A percentile compares a stretch with the other conserved stretches of the same genome.
These are phyloP conservation scores for Oryza punctata DNA, from an alignment of 176 grass and related monocot genomes.

Conservation along the genomic window DNA sequence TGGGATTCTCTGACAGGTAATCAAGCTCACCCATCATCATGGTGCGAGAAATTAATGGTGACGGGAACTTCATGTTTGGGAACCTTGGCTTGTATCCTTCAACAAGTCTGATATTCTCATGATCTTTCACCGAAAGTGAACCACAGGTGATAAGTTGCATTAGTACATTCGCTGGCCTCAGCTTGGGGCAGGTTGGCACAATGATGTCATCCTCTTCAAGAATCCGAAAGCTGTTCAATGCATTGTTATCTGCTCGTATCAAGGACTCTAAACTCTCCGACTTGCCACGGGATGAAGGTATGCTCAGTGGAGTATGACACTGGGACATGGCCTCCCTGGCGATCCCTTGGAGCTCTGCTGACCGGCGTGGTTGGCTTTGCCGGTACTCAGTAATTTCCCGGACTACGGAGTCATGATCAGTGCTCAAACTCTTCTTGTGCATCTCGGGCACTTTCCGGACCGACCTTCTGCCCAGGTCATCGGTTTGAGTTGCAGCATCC, in stretches of 20 bases:
- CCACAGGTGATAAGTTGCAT: conserved; percentile 95
- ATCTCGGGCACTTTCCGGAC: conserved; percentile 20
- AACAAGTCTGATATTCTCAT: conserved; percentile 52
- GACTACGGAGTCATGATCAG: conserved; percentile 43
- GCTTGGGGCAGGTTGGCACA: conserved; percentile 55
- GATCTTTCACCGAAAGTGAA: conserved; percentile 80
- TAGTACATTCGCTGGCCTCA: conserved; percentile 66
- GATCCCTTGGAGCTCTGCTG: conserved; percentile 38
- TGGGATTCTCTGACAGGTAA: conserved; percentile 61
- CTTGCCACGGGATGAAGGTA: conserved; percentile 41
- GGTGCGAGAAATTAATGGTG: conserved; percentile 57
- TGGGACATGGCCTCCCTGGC: conserved; percentile 44
- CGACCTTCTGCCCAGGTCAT: conserved; percentile 46
- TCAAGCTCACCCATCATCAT: conserved; percentile 74
- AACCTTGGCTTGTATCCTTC: conserved; percentile 70
- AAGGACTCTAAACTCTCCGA: conserved; percentile 87
- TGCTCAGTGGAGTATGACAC: conserved; percentile 42
- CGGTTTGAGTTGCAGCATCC: conserved; percentile 89
- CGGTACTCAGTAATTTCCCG: conserved; percentile 37
- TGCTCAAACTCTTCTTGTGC: conserved; percentile 46
- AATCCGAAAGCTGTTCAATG: conserved; percentile 53
- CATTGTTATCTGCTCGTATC: conserved; percentile 58
- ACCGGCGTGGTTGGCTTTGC: conserved; percentile 33
- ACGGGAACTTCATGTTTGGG: conserved; percentile 63
- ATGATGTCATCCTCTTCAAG: conserved; percentile 78